A percentile compares a stretch with the other conserved stretches of the same genome.
Evolutionary conservation across 345 rosid species (phyloP).

Genomic region (Gossypium sturtianum): DNA sequence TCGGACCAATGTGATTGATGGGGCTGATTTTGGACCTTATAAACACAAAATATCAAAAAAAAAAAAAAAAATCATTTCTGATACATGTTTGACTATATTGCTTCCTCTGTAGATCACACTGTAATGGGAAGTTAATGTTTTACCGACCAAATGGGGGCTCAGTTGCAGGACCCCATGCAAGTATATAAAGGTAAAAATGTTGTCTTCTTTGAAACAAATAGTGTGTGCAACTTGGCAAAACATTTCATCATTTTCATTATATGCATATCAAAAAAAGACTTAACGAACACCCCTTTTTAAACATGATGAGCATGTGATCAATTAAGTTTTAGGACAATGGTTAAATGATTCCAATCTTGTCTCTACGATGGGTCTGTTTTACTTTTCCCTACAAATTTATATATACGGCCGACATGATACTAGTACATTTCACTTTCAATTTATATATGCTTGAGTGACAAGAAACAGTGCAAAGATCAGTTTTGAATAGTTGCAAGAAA

Average conservation of each 20-base stretch:
- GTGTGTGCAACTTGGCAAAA: not conserved
- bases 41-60: too few species aligned
- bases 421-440: not conserved
- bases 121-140: too few species aligned
- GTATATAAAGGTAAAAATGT: not conserved
- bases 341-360: constrained; percentile 4
- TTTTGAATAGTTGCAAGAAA: not conserved
- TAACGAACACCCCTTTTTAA: not conserved
- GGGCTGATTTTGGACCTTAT: not conserved
- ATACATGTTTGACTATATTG: too few species aligned
- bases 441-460: not conserved
- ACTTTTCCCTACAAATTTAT: too few species aligned
- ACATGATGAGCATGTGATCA: not conserved
- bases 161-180: not conserved
- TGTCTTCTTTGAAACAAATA: not conserved
- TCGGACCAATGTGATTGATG: not conserved
- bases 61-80: too few species aligned
- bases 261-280: not conserved
- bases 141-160: not conserved
- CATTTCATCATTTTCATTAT: not conserved
- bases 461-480: not conserved
- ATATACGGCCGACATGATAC: not conserved
- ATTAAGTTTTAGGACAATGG: not conserved
- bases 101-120: too few species aligned
- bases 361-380: too few species aligned